Evolutionary conservation across 2,329 filamentous ascomycete species (phyloP).

Genomic region (Pseudopyricularia javanii): DNA sequence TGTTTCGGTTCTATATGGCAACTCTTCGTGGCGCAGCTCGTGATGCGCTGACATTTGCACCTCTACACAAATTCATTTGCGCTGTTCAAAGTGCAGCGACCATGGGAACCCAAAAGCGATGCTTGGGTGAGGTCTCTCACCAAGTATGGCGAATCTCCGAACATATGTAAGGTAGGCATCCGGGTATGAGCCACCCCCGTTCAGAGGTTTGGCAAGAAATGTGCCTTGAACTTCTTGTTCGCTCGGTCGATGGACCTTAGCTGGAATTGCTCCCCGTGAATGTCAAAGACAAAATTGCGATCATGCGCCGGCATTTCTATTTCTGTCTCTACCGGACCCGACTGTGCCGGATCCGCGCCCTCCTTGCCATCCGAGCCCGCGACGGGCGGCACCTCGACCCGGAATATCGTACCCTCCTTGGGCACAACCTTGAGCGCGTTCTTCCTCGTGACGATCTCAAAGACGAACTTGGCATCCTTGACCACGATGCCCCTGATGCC

Average conservation of each 20-base stretch:
- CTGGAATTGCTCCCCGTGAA: constrained; percentile 81
- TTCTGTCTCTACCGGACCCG: constrained; percentile 1
- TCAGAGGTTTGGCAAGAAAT: constrained; percentile 66
- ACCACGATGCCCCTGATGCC: constrained; percentile 79
- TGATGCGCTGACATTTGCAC: no score
- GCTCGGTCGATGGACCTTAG: constrained; percentile 72
- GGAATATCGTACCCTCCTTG: constrained; percentile 82
- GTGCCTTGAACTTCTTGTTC: constrained; percentile 83
- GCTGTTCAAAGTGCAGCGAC: no score
- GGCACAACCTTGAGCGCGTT: constrained; percentile 68
- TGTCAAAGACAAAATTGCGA: constrained; percentile 56
- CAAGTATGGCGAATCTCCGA: no score
- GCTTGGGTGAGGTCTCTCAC: no score
- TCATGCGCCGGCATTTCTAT: constrained; percentile 4
- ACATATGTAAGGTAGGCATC: background rate
- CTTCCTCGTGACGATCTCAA: constrained; percentile 67
- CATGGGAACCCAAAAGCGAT: no score
- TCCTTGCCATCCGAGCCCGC: constrained; percentile 10
- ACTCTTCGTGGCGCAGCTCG: no score
- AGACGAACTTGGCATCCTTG: constrained; percentile 73
- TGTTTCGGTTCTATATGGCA: no score
- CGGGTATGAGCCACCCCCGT: background rate
- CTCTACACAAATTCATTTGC: no score
- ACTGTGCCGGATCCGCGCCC: constrained; percentile 3
- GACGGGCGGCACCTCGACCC: constrained; percentile 51